Base-by-base conservation (phyloP, 441 rosid species). In the Mallotus repandus region DNA sequence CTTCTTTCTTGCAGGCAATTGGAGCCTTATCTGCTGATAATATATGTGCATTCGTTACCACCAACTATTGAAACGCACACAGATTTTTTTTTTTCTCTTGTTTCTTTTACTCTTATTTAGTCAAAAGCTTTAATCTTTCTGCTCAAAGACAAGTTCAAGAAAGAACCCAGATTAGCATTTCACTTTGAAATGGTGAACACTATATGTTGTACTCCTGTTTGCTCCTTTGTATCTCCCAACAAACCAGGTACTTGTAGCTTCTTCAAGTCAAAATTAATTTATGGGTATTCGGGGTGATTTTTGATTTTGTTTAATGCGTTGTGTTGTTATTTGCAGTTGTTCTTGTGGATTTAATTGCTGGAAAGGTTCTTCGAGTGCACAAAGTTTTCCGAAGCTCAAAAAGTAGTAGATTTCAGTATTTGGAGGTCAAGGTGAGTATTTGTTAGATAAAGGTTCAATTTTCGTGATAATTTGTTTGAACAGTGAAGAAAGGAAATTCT, bases 341-440 rank as follows among this genome's bases (percentile, higher is more conserved):
- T 43, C 58, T 70, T 69, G 84, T 82, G 61, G 72, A 76, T 45
- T 81, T 80, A 7, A 78, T 78, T 71, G 84, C 84, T 21, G 88
- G 84, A 75, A 87, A 83, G 86, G 76, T 78, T 82, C 46, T 80
- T 74, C 72, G 82, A 68, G 81, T 81, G 57, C 85, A 72, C 74
- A 79, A 80, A 78, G 77, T 80, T 69, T 81, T 87, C 80, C 84
- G 73, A 49, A 85, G 60, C 77, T 69, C 87, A 53, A 82, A 43
- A 75, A 29, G 62, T 74, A 79, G 78, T 60, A 89, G 83, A 78
- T 74, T 82, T 85, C 89, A 78, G 74, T 84, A 87, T 71, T 82
- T 88, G 53, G 86, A 85, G 74, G 81, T 83, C 53, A 88, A 89
- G 91, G 98, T 92, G 63, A 78, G 85, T 62, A 25, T 22, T 68